Evolutionary conservation across 2,329 filamentous ascomycete species (phyloP), one percentile per base, ranked within the genome.

Genomic region (Leptosphaerulina australis): DNA sequence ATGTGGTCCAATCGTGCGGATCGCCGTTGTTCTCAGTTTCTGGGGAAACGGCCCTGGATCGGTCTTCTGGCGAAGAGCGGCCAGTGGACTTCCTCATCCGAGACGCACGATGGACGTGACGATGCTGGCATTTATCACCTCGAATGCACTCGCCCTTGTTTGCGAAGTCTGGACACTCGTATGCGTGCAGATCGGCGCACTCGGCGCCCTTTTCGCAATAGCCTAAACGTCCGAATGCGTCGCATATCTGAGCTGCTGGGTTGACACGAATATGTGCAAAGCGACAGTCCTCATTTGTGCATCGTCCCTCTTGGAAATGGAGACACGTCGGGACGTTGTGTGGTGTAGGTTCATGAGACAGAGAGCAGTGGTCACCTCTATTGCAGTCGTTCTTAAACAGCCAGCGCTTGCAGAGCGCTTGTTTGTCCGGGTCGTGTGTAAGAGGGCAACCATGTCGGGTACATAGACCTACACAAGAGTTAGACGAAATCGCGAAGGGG

Each of bases 101-200:
- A 41, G 60, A 59, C 10, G 67, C 68, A 34, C 64, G 63, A 24
- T 94, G 90, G 70, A 93, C 85, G 76, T 99, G 94, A 52, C 86
- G 88, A 45, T 96, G 82, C 70, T 88, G 88, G 79, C 93, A 97
- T 60, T 87, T 86, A 74, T 87, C 52, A 85, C 71, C 83, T 85
- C 71, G 85, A 86, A 38, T 50, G 83, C 94, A 99, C 56, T 81
- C 79, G 65, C 93, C 93, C 53, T 84, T 90, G 76, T 96, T 96
- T 81, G 90, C 90, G 79, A 95, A 97, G 72, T 96, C 89, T 56
- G 94, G 93, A 74, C 94, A 97, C 74, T 97, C 93, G 75, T 88
- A 88, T 50, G 93, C 88, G 77, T 99, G 94, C 54, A 91, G 88
- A 58, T 94, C 85, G 53, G 83, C 75, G 75, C 94, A 97, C 46